Conservation (phyloP, 331 rosid genomes). For the Cucumis variabilis region DNA sequence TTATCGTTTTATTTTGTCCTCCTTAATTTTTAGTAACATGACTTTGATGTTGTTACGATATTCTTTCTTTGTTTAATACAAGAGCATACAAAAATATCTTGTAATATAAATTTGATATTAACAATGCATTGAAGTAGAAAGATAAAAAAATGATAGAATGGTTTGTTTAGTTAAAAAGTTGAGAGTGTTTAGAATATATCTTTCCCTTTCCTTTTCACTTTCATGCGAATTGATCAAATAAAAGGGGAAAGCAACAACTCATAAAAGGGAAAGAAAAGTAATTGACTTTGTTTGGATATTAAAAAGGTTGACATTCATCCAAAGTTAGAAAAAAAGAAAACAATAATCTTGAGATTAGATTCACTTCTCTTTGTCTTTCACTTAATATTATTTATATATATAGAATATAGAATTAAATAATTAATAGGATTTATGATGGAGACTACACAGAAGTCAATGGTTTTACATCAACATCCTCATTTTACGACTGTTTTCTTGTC, state of each 20-base stretch:
- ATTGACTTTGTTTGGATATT: conserved; percentile 57
- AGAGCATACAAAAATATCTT: no score
- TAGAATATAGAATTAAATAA: background rate
- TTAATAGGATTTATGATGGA: conserved; percentile 47
- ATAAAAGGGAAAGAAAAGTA: conserved; percentile 53
- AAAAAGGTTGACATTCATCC: conserved; percentile 95
- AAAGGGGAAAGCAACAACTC: conserved; percentile 37
- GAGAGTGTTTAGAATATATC: background rate
- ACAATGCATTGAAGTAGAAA: background rate
- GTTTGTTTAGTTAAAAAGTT: background rate
- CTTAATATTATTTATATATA: background rate
- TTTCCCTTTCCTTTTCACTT: conserved; percentile 40
- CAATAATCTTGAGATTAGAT: conserved; percentile 30
- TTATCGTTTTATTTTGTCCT: no score
- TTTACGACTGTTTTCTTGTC: conserved; percentile 71
- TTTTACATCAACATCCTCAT: conserved; percentile 54
- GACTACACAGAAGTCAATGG: conserved; percentile 58
- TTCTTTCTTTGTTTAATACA: no score
- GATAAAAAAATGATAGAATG: background rate
- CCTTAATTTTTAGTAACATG: no score
- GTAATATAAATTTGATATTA: background rate
- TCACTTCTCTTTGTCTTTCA: conserved; percentile 26
- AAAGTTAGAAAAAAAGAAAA: conserved; percentile 47
- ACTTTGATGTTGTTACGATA: no score
- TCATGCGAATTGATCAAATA: conserved; percentile 49